phyloP scores from a whole-genome alignment of 2,329 filamentous ascomycete species.

The Tolypocladium amazonense region DNA sequence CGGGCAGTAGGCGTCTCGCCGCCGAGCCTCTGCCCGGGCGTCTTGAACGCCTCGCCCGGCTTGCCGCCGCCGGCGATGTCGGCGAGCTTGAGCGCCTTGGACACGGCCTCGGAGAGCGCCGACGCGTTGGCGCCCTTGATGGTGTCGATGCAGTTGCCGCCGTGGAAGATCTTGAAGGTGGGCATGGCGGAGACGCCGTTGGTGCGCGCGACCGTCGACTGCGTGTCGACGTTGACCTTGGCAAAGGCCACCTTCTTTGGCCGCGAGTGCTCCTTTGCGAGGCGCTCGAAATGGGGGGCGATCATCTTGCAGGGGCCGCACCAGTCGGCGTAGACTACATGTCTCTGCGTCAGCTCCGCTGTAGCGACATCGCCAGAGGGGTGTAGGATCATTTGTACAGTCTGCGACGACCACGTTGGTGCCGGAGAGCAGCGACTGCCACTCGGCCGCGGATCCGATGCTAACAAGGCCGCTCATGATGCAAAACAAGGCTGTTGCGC shows the following conservation, averaged over 20 bases:
- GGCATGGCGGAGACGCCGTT: constrained; percentile 84
- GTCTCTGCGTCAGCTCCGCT: constrained; percentile 12
- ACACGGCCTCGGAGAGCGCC: constrained; percentile 65
- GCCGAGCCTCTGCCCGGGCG: constrained; percentile 48
- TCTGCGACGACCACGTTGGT: constrained; percentile 79
- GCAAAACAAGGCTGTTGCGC: background rate
- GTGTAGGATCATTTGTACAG: constrained; percentile 47
- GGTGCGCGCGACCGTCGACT: constrained; percentile 63
- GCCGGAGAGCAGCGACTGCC: constrained; percentile 58
- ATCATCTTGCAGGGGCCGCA: constrained; percentile 91
- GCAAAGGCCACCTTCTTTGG: constrained; percentile 77
- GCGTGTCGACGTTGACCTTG: constrained; percentile 83
- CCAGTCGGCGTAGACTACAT: constrained; percentile 84
- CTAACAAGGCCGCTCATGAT: constrained; percentile 37
- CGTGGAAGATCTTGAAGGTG: constrained; percentile 86
- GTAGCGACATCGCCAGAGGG: background rate
- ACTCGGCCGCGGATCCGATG: constrained; percentile 59
- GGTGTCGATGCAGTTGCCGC: constrained; percentile 60
- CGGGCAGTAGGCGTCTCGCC: constrained; percentile 18
- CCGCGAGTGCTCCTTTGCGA: constrained; percentile 69
- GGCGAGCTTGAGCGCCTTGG: constrained; percentile 51
- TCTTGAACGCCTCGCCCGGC: constrained; percentile 38
- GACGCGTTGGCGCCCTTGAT: constrained; percentile 73
- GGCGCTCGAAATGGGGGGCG: constrained; percentile 76
- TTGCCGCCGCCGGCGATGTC: constrained; percentile 27